These are phyloP conservation scores for Stropharia rugosoannulata DNA, from an alignment of 768 basidiomycete genomes.

Conservation along the genomic window DNA sequence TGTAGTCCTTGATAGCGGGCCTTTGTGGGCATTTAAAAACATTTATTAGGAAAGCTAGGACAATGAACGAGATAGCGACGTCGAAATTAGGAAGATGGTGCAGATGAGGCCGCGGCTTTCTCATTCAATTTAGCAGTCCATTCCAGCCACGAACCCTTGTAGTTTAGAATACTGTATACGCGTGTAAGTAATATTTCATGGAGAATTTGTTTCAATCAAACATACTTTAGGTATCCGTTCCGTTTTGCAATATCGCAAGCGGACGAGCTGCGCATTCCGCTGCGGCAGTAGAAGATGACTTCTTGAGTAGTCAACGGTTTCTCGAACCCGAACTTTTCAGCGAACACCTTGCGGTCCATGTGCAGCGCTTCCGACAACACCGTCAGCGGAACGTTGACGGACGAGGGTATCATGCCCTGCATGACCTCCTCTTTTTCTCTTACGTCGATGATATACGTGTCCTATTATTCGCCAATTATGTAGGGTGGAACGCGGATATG, in stretches of 20 bases:
- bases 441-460: conserved; percentile 82
- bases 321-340: conserved; percentile 65
- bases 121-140: conserved; percentile 63
- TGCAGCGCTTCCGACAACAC: conserved; percentile 68
- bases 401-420: conserved; percentile 90
- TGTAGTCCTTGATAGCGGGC: too few relatives aligned
- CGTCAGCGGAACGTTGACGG: conserved; percentile 87
- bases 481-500: not conserved
- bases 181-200: not conserved
- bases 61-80: not conserved
- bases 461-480: conserved; percentile 33
- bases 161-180: conserved; percentile 58
- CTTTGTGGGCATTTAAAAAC: not conserved
- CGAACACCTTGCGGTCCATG: conserved; percentile 54
- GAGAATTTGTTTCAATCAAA: conserved; percentile 3
- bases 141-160: conserved; percentile 86
- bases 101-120: conserved; percentile 13
- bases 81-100: not conserved
- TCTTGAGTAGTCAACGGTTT: conserved; percentile 73
- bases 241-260: conserved; percentile 82
- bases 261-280: conserved; percentile 78
- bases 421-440: conserved; percentile 90
- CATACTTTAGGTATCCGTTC: conserved; percentile 81
- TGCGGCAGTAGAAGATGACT: conserved; percentile 88
- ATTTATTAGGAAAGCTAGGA: not conserved